Percentiles rank a stretch among this genome's conserved stretches.
These are phyloP conservation scores for Aegilops sharonensis DNA, from an alignment of 176 grass and related monocot species.

Conservation along the genomic window DNA sequence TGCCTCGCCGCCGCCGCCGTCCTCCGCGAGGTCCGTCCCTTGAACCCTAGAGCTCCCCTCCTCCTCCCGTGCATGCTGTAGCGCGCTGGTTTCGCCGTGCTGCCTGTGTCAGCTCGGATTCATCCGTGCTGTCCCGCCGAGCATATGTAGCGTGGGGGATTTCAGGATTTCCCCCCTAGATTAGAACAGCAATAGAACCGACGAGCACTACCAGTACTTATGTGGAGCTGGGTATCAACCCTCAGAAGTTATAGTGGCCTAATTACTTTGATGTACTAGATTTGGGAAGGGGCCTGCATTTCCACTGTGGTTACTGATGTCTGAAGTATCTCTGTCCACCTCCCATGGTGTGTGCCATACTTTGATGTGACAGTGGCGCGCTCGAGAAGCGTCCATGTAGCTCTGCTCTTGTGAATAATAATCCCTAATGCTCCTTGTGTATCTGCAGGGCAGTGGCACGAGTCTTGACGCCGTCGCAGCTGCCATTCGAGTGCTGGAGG, in stretches of 20 bases:
- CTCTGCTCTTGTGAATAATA: background rate
- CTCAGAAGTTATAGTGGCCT: background rate
- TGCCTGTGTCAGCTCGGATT: background rate
- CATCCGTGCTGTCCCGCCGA: background rate
- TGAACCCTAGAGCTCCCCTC: background rate
- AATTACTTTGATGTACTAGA: background rate
- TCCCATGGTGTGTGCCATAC: background rate
- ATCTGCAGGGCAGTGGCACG: constrained; percentile 57
- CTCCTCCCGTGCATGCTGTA: background rate
- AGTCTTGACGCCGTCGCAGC: constrained; percentile 83
- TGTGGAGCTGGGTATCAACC: background rate
- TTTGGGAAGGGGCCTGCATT: background rate
- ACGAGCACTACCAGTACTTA: background rate
- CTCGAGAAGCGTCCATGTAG: background rate
- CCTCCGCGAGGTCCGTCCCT: constrained; percentile 44
- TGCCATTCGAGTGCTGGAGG: constrained; percentile 86
- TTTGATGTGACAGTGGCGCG: background rate
- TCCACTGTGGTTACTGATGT: background rate
- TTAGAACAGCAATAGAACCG: too few species aligned
- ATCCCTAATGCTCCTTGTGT: constrained; percentile 17
- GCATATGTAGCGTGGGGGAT: background rate
- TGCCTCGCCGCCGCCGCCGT: constrained; percentile 64
- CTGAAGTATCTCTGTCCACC: background rate
- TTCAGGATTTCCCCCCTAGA: background rate
- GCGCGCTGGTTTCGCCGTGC: background rate